phyloP scores from a whole-genome alignment of 164 flowering plant species.

The Euptelea pleiosperma region DNA sequence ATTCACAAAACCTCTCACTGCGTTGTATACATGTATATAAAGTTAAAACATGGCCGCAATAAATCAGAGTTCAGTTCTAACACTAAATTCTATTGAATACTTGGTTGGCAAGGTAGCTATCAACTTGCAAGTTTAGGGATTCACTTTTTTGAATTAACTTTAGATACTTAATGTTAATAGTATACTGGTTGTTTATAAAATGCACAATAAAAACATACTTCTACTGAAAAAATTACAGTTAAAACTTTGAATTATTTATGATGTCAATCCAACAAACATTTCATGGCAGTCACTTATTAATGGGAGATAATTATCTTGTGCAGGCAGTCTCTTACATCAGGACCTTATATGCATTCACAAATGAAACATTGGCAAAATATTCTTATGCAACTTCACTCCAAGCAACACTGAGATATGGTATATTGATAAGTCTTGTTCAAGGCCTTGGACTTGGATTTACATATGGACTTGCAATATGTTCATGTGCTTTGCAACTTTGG shows the following conservation, averaged over 20 bases:
- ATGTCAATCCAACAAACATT: background rate
- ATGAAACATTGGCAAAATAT: constrained; percentile 95
- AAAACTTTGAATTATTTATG: background rate
- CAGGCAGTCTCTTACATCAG: constrained; percentile 93
- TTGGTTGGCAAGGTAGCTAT: no score
- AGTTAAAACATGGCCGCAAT: no score
- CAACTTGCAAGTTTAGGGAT: background rate
- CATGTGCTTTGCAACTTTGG: constrained; percentile 98
- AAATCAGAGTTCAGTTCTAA: no score
- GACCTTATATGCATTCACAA: constrained; percentile 91
- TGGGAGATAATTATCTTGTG: constrained; percentile 13
- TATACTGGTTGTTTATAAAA: no score
- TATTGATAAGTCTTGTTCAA: constrained; percentile 96
- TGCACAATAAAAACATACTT: background rate
- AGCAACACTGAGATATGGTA: constrained; percentile 95
- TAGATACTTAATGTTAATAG: no score
- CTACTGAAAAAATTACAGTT: background rate
- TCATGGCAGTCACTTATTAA: background rate
- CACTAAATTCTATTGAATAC: no score
- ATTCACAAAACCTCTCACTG: no score
- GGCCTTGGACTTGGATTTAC: constrained; percentile 99
- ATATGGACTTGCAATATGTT: constrained; percentile 99
- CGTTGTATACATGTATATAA: no score
- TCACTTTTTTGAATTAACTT: no score
- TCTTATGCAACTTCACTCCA: constrained; percentile 97